Percentiles rank a stretch among this genome's conserved stretches.
phyloP scores from a whole-genome alignment of 2,329 filamentous ascomycete species.

The Colletotrichum chlorophyti region DNA sequence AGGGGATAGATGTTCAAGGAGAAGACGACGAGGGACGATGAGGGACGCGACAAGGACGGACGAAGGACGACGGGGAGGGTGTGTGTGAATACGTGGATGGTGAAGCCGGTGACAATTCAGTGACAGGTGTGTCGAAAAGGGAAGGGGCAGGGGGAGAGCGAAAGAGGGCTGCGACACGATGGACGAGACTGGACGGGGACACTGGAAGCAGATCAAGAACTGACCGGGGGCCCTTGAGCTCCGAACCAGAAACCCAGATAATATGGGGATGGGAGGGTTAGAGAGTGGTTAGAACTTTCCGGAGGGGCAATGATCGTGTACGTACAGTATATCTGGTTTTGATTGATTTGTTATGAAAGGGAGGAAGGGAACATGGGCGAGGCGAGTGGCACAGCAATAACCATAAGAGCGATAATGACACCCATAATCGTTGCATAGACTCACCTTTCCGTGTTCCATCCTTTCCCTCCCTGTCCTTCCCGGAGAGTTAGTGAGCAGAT shows the following conservation, averaged over 20 bases:
- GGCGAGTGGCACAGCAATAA: constrained; percentile 28
- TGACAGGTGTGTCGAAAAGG: constrained; percentile 16
- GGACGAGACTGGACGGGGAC: constrained; percentile 16
- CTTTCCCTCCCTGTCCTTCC: no score
- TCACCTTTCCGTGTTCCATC: no score
- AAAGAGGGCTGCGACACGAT: constrained; percentile 17
- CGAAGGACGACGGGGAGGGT: background rate
- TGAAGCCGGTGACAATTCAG: constrained; percentile 28
- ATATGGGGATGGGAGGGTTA: background rate
- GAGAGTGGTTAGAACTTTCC: background rate
- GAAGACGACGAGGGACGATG: no score
- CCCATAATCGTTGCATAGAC: no score
- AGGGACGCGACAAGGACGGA: background rate
- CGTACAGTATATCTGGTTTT: no score
- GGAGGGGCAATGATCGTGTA: constrained; percentile 23
- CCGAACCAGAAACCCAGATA: constrained; percentile 13
- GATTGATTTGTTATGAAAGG: constrained; percentile 29
- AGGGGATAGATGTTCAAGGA: background rate
- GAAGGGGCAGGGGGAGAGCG: background rate
- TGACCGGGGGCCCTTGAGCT: constrained; percentile 20
- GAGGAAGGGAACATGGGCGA: constrained; percentile 25
- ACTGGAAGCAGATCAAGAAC: constrained; percentile 8
- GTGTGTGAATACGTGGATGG: no score
- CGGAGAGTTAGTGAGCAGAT: no score
- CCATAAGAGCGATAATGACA: no score